phyloP scores from a whole-genome alignment of 176 grass and related monocot species.

The Pontederia paniculata region DNA sequence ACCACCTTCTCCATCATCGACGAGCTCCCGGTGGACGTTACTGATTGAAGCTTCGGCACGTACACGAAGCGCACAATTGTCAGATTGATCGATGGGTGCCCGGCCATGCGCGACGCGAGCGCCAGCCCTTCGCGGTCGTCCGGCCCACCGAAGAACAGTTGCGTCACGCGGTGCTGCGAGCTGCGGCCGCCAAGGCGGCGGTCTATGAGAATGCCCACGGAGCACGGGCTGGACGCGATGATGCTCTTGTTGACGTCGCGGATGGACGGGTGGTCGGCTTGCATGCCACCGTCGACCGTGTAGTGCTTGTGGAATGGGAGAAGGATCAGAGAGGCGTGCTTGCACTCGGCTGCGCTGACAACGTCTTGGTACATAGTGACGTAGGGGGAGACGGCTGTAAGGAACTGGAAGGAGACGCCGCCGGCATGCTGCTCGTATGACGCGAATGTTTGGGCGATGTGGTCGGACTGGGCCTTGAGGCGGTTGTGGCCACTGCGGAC shows the following conservation, averaged over 20 bases:
- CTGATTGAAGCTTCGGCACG: neutral
- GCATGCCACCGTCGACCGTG: constrained; percentile 49
- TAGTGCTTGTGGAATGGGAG: constrained; percentile 83
- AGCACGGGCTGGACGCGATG: constrained; percentile 42
- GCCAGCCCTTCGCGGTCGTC: constrained; percentile 71
- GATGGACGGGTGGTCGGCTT: constrained; percentile 32
- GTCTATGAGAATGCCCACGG: constrained; percentile 55
- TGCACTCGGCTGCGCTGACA: constrained; percentile 40
- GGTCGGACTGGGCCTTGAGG: constrained; percentile 40
- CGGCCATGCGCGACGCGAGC: constrained; percentile 37
- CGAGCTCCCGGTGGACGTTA: neutral
- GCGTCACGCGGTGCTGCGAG: constrained; percentile 23
- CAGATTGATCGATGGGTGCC: constrained; percentile 38
- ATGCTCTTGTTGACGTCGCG: constrained; percentile 37
- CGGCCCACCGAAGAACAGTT: constrained; percentile 58
- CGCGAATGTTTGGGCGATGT: constrained; percentile 49
- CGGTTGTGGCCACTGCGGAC: constrained; percentile 15
- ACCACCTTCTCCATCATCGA: neutral
- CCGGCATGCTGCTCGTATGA: constrained; percentile 33
- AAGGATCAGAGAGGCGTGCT: constrained; percentile 47
- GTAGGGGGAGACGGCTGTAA: constrained; percentile 44
- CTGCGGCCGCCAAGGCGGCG: constrained; percentile 32
- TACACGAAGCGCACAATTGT: constrained; percentile 40
- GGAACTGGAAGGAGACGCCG: constrained; percentile 30
- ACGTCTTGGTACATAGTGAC: constrained; percentile 65